phyloP scores from a whole-genome alignment of 441 rosid genomes.

The Rhodomyrtus psidioides region DNA sequence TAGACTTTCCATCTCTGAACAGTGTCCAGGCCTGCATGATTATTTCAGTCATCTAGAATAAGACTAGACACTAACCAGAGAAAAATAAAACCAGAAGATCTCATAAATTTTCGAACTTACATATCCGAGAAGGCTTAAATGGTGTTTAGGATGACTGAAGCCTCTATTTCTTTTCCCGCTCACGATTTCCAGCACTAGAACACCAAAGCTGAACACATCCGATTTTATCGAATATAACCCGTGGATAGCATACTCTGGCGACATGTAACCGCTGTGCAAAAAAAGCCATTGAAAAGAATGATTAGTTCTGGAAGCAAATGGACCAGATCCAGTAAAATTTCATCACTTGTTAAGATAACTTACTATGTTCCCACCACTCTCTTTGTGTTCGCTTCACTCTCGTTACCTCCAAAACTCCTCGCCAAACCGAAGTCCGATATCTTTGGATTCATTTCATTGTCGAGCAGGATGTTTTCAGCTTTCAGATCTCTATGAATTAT shows the following conservation, averaged over 20 bases:
- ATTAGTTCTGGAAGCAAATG: not conserved
- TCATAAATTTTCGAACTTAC: not conserved
- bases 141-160: not conserved
- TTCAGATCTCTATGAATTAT: not conserved
- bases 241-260: not conserved
- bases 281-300: not conserved
- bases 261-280: not conserved
- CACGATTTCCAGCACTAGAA: not conserved
- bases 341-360: not conserved
- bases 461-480: not conserved
- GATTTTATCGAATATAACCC: not conserved
- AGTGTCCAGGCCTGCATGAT: slow-evolving; percentile 1
- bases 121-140: not conserved
- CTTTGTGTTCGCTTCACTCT: not conserved
- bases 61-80: not conserved
- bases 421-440: not conserved
- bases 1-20: not conserved
- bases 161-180: not conserved
- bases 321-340: not conserved
- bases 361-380: not conserved
- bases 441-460: not conserved
- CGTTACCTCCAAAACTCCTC: not conserved
- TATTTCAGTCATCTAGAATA: not conserved
- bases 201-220: not conserved
- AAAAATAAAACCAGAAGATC: not conserved